Conservation (phyloP, 1,139 yeast genomes). For the Pichia sp. region DNA sequence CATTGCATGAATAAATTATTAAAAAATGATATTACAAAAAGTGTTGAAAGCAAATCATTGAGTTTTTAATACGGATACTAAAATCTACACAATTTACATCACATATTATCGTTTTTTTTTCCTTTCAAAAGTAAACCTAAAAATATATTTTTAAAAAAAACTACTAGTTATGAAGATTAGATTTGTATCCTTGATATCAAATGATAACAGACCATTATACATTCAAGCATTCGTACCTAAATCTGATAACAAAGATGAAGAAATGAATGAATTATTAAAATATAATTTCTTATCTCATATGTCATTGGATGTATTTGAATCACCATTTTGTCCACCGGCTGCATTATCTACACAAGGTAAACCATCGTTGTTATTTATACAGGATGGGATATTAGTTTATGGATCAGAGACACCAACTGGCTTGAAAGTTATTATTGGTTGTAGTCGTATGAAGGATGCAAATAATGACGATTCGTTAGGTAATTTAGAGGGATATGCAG, state of each 20-base stretch:
- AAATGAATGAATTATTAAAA: conserved; percentile 44
- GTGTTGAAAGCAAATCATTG: background rate
- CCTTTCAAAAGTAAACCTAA: background rate
- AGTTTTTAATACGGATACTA: background rate
- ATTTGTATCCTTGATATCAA: conserved; percentile 49
- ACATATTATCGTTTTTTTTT: background rate
- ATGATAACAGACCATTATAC: conserved; percentile 52
- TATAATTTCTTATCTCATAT: conserved; percentile 61
- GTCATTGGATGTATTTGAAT: conserved; percentile 58
- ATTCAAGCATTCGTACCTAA: conserved; percentile 41
- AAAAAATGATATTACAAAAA: background rate
- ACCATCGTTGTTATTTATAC: conserved; percentile 44
- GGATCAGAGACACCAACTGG: conserved; percentile 61
- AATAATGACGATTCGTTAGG: conserved; percentile 20
- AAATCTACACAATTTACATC: background rate
- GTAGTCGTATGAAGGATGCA: conserved; percentile 13
- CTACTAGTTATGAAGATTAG: conserved; percentile 23
- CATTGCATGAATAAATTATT: background rate
- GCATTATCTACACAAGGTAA: conserved; percentile 22
- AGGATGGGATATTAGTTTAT: conserved; percentile 55
- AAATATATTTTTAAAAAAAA: too few relatives aligned
- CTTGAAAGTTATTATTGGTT: conserved; percentile 51
- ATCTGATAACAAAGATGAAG: conserved; percentile 15
- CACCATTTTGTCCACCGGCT: conserved; percentile 33
- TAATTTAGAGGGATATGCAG: conserved; percentile 28